Evolutionary conservation across 805 yeast species (phyloP).

Genomic region (Yamadazyma laniorum): DNA sequence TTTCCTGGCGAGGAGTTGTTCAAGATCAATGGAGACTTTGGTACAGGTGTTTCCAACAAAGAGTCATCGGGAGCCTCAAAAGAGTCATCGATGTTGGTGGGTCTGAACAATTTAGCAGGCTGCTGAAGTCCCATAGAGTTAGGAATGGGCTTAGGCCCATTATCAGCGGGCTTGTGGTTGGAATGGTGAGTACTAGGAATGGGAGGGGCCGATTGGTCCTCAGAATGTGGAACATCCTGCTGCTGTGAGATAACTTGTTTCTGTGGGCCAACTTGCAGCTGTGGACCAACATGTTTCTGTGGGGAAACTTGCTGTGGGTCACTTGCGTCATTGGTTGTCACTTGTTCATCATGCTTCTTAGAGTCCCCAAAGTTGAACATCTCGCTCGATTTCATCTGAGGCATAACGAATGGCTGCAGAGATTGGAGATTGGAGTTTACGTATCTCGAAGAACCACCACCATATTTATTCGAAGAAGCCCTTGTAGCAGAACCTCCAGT

Average conservation of each 20-base stretch:
- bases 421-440: constrained; percentile 5
- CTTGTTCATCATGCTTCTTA: not conserved
- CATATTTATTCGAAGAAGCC: constrained; percentile 24
- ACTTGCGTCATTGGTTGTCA: too few relatives aligned
- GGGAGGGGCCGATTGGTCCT: not conserved
- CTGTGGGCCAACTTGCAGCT: too few relatives aligned
- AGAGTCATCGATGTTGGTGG: constrained; percentile 31
- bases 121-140: not conserved
- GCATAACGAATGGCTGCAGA: constrained; percentile 4
- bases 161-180: not conserved
- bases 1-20: constrained; percentile 2
- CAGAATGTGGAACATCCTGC: too few relatives aligned
- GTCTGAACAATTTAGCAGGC: constrained; percentile 6
- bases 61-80: constrained; percentile 18
- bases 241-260: too few relatives aligned
- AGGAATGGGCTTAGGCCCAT: not conserved
- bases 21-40: constrained; percentile 6
- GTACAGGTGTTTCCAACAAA: constrained; percentile 11
- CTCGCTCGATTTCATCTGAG: constrained; percentile 9
- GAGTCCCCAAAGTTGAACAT: constrained; percentile 15
- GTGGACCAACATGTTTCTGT: too few relatives aligned
- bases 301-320: too few relatives aligned
- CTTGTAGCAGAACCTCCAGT: constrained; percentile 15
- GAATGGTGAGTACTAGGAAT: not conserved
- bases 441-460: constrained; percentile 11